A percentile compares a stretch with the other conserved stretches of the same genome.
Evolutionary conservation across 192 early-diverging fungal genomes (phyloP).

Genomic region (Spinellus fusiger): DNA sequence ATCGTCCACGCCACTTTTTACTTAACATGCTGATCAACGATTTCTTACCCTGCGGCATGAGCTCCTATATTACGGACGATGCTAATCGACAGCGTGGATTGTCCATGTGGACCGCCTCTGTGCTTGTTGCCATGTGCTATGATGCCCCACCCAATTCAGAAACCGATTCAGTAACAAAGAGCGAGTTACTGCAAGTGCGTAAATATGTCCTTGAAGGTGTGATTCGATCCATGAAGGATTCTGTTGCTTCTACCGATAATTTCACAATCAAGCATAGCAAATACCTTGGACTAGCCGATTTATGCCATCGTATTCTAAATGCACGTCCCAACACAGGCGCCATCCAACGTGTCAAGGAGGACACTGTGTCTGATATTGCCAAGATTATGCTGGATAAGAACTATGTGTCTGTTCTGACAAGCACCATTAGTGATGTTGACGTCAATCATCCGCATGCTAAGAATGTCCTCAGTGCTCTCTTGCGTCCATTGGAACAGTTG

Average conservation of each 20-base stretch:
- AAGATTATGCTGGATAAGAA: constrained; percentile 87
- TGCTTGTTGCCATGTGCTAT: constrained; percentile 56
- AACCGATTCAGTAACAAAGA: constrained; percentile 47
- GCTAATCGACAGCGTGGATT: constrained; percentile 52
- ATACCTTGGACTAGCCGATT: constrained; percentile 60
- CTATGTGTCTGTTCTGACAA: constrained; percentile 74
- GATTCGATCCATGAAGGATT: constrained; percentile 56
- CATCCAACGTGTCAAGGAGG: constrained; percentile 39
- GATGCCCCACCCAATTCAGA: constrained; percentile 28
- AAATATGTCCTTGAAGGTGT: constrained; percentile 65
- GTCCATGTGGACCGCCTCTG: constrained; percentile 62
- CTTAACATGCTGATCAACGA: constrained; percentile 61
- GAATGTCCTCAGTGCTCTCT: constrained; percentile 63
- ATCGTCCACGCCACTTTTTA: constrained; percentile 42
- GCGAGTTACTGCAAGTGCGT: constrained; percentile 53
- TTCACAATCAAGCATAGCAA: constrained; percentile 59
- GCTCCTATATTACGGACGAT: constrained; percentile 37
- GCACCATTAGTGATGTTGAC: constrained; percentile 79
- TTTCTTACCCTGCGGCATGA: constrained; percentile 51
- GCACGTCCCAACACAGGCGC: constrained; percentile 31
- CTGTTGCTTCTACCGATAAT: constrained; percentile 39
- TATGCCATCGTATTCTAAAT: constrained; percentile 62
- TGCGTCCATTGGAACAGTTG: constrained; percentile 86
- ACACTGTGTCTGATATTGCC: constrained; percentile 53
- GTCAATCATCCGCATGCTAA: constrained; percentile 83